Evolutionary conservation across 768 basidiomycete species (phyloP), one percentile per base, ranked within the genome.

Genomic region (Lactarius tabidus): DNA sequence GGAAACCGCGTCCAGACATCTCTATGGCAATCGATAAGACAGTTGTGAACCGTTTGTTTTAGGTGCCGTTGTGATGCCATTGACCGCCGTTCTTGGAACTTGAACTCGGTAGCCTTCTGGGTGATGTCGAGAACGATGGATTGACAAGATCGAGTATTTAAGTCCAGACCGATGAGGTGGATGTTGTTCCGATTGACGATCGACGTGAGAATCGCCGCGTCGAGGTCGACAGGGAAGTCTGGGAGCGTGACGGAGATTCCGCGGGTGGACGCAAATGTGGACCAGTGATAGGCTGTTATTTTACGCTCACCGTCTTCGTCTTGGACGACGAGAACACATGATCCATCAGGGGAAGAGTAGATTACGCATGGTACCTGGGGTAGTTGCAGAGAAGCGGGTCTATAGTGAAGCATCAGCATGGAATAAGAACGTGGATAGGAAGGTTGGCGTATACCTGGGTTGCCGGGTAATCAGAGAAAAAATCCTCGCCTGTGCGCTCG

Each of bases 111-210:
- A 7, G 78, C 73, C 62, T 82, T 83, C 59, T 79, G 79, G 5
- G 82, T 84, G 67, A 87, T 85, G 38, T 81, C 77, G 52, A 87
- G 69, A 0, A 75, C 78, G 14, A 80, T 38, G 1, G 85, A 87
- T n/a, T 67, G 70, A 60, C 78, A 80, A 23, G 66, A 59, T 1
- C 70, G 74, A 2, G 70, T 29, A 3, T 70, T 33, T 5, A 72
- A 62, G 60, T 82, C 77, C 3, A 85, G 70, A 3, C 41, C 41
- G 20, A 43, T 3, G 9, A 43, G 3, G 41, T 43, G 41, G 41
- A 43, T n/a, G 41, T 43, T 43, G 41, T 43, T n/a, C 20, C 41
- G 41, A 43, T n/a, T n/a, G 41, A 43, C 18, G 41, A 43, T n/a
- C 8, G 41, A 43, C 6, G 41, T 43, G 41, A 43, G 41, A 43